Conservation (phyloP, 306 rosid species). For the Sindora glabra region DNA sequence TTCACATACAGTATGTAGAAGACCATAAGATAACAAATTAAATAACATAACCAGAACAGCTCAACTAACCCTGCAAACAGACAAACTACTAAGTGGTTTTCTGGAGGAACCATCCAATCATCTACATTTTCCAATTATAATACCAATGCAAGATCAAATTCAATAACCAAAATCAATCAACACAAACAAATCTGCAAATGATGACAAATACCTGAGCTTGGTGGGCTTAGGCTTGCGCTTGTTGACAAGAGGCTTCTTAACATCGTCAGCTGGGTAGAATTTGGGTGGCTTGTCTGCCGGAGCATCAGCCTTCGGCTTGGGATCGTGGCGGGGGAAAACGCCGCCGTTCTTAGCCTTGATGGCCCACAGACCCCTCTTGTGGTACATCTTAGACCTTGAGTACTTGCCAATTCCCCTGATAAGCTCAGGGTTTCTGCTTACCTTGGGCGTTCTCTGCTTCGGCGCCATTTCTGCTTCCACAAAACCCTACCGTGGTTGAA, state of each 20-base stretch:
- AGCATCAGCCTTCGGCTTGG: slow-evolving; percentile 35
- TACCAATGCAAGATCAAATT: too few species aligned
- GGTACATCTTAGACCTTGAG: slow-evolving; percentile 59
- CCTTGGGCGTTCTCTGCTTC: slow-evolving; percentile 28
- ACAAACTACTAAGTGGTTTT: too few species aligned
- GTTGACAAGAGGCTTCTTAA: slow-evolving; percentile 55
- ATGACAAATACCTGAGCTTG: slow-evolving; percentile 34
- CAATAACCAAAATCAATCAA: too few species aligned
- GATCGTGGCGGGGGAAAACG: slow-evolving; percentile 53
- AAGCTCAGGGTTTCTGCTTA: slow-evolving; percentile 53
- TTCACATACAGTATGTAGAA: too few species aligned
- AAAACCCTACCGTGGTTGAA: too few species aligned
- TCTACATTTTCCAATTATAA: too few species aligned
- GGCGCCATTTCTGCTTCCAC: slow-evolving; percentile 43
- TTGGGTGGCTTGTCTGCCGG: slow-evolving; percentile 41
- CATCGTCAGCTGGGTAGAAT: slow-evolving; percentile 67
- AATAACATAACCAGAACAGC: background rate
- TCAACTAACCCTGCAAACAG: background rate
- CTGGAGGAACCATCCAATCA: too few species aligned
- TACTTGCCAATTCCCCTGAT: slow-evolving; percentile 59
- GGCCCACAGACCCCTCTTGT: slow-evolving; percentile 69
- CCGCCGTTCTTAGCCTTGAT: slow-evolving; percentile 75
- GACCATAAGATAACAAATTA: background rate
- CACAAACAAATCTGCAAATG: background rate
- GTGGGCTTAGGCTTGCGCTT: slow-evolving; percentile 54